Conservation (phyloP, 2,329 filamentous ascomycete genomes). For the Epichloe hybrida region DNA sequence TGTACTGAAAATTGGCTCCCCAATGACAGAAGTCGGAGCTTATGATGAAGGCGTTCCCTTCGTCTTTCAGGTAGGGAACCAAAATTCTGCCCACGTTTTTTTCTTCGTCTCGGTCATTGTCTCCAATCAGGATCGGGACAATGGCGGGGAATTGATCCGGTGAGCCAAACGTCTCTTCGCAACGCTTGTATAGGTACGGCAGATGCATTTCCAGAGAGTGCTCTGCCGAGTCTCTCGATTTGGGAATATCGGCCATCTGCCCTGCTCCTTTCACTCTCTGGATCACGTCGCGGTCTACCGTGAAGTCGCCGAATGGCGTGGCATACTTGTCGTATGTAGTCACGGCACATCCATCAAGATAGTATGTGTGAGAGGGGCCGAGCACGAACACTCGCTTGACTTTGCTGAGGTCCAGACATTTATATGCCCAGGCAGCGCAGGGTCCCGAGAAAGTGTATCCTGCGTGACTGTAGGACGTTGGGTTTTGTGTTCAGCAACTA, state of each 20-base stretch:
- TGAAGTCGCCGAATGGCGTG: constrained; percentile 61
- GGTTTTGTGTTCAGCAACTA: not conserved
- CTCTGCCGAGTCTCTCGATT: constrained; percentile 59
- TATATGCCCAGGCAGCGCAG: constrained; percentile 92
- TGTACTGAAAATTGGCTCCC: constrained; percentile 72
- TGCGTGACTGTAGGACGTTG: constrained; percentile 53
- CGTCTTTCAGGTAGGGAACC: constrained; percentile 63
- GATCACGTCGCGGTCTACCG: constrained; percentile 46
- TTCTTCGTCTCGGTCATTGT: constrained; percentile 52
- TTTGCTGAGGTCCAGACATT: constrained; percentile 65
- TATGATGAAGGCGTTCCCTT: constrained; percentile 68
- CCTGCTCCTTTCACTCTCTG: constrained; percentile 29
- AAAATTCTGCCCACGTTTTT: constrained; percentile 55
- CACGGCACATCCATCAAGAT: constrained; percentile 63
- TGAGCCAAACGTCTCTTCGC: constrained; percentile 35
- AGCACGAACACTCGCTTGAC: constrained; percentile 84
- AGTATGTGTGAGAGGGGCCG: constrained; percentile 82
- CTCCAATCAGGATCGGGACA: constrained; percentile 76
- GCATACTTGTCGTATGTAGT: constrained; percentile 57
- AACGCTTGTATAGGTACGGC: constrained; percentile 77
- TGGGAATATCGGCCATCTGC: constrained; percentile 41
- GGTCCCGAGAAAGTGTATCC: constrained; percentile 86
- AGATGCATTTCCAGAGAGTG: constrained; percentile 96
- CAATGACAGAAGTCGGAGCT: constrained; percentile 97
- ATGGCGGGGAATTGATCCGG: constrained; percentile 53